These are phyloP conservation scores for Malus sieversii DNA, from an alignment of 306 rosid genomes.

Conservation along the genomic window DNA sequence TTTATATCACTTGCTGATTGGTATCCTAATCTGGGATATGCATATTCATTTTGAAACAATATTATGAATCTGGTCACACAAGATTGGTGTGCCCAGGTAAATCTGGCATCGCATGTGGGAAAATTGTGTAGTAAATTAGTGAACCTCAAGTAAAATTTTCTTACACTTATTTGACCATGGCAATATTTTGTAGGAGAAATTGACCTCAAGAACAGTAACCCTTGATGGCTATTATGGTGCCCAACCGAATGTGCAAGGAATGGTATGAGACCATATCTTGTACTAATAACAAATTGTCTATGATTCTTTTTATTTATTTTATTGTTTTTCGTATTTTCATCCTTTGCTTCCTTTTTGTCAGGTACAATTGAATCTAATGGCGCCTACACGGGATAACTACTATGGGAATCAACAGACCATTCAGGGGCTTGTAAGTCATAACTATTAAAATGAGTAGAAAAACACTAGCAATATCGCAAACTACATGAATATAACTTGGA, in stretches of 20 bases:
- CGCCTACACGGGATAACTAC: slow-evolving; percentile 87
- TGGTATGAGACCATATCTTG: slow-evolving; percentile 55
- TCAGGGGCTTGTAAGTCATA: slow-evolving; percentile 71
- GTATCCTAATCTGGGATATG: background rate
- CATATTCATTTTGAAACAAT: background rate
- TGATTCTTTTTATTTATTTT: background rate
- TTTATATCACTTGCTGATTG: background rate
- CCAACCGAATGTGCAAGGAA: slow-evolving; percentile 78
- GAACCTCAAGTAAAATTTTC: background rate
- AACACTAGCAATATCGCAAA: background rate
- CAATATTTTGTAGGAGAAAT: slow-evolving; percentile 51
- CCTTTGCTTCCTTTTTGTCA: slow-evolving; percentile 13
- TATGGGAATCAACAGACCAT: slow-evolving; percentile 86
- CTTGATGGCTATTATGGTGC: slow-evolving; percentile 82
- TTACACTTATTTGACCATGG: background rate
- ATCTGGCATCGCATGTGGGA: background rate
- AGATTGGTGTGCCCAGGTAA: background rate
- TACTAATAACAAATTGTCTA: background rate
- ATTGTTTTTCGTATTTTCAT: background rate
- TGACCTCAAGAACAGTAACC: slow-evolving; percentile 67
- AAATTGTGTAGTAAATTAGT: background rate
- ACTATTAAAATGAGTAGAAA: slow-evolving; percentile 2
- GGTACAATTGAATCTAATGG: slow-evolving; percentile 87
- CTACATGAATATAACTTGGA: background rate
- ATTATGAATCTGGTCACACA: background rate